Conservation (phyloP, 495 filamentous ascomycete species). For the Geoglossum glabrum region DNA sequence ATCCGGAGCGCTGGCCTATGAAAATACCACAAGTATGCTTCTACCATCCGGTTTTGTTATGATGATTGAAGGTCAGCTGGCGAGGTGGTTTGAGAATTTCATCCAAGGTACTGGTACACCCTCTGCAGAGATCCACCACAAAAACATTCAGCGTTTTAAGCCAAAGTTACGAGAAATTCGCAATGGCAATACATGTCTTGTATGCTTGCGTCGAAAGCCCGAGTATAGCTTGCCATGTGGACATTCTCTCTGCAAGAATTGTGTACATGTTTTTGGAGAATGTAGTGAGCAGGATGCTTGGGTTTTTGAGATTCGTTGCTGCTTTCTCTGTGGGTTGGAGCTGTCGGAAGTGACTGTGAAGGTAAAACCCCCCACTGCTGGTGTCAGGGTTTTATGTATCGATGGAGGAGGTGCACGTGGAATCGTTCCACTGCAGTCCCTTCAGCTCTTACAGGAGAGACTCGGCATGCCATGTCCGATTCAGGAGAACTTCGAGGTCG, state of each 20-base stretch:
- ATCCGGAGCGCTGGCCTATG: background rate
- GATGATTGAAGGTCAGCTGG: background rate
- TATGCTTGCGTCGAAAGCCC: conserved; percentile 13
- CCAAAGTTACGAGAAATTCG: background rate
- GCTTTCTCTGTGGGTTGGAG: background rate
- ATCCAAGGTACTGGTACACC: background rate
- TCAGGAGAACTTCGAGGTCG: conserved; percentile 18
- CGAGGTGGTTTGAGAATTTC: conserved; percentile 13
- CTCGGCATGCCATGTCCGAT: conserved; percentile 11
- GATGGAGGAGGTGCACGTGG: conserved; percentile 18
- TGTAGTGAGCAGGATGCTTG: background rate
- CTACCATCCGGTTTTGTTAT: conserved; percentile 5
- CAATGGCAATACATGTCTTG: background rate
- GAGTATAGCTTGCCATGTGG: conserved; percentile 16
- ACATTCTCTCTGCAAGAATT: conserved; percentile 18
- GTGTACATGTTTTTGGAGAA: conserved; percentile 13
- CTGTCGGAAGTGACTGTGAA: conserved; percentile 9
- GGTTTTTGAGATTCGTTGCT: background rate
- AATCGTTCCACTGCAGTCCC: conserved; percentile 18
- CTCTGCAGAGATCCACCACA: background rate
- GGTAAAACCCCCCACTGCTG: conserved; percentile 17
- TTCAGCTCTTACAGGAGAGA: conserved; percentile 16
- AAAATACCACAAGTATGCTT: background rate
- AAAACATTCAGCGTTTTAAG: background rate
- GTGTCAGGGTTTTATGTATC: conserved; percentile 18